Base-by-base conservation (phyloP, 805 yeast species). In the Candida sakaeoensis region DNA sequence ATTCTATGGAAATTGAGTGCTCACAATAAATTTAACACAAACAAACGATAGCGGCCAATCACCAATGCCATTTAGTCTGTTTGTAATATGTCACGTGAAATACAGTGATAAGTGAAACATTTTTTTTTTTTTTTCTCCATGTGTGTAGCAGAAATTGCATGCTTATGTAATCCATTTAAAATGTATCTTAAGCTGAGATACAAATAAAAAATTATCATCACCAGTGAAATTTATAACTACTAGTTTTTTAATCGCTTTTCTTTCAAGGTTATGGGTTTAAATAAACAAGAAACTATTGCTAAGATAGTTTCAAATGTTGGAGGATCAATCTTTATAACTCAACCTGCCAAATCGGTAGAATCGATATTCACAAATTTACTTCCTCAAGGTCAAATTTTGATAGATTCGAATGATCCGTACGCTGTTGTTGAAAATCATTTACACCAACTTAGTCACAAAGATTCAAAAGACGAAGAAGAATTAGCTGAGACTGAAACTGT, bases 351-450 rank as follows among this genome's bases (percentile, higher is more conserved):
- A 51, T 56, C 75, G 2, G 68, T 63, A 5, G 50, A 50, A 21
- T 57, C 72, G 5, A 35, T 59, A 7, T 62, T 67, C 44, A 48
- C 68, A 5, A 40, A 43, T 30, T 19, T 32, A 14, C 50, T 55
- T 19, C 48, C 60, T 3, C 44, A 50, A 12, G 58, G 57, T 10
- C 46, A 50, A 13, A 51, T 49, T 4, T 55, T 77, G 40, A 48
- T 71, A 22, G 68, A 64, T 21, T 51, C 70, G 37, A 75, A 77
- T 52, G 87, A 81, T 57, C 79, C 84, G 5, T 73, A 77, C 42
- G 54, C 66, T 7, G 26, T 26, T 54, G 54, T 34, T 48, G 61
- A 27, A 50, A 41, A 30, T 41, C 37, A 22, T 25, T 36, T 36
- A 21, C 17, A 21, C 16, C 26, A 36, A 27, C n/a, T 16, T 9